phyloP scores from a whole-genome alignment of 208 protist genomes.

The Jaenimonas drosophilae region DNA sequence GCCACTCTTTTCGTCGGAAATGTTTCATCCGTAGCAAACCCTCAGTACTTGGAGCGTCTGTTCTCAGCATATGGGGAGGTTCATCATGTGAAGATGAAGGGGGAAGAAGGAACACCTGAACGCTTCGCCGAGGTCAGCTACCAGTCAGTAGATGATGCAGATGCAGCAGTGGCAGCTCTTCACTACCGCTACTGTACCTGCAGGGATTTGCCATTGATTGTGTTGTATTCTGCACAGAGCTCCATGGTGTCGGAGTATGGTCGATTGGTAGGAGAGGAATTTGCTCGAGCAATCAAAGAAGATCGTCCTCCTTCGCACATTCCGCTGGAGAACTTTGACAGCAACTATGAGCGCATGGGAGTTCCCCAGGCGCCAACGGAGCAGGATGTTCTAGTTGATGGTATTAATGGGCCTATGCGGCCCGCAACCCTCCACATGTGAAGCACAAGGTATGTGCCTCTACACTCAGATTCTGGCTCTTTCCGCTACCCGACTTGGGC shows the following conservation, averaged over 20 bases:
- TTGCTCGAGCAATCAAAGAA: slow-evolving; percentile 31
- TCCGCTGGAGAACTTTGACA: slow-evolving; percentile 57
- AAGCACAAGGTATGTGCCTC: no score
- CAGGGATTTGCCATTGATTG: slow-evolving; percentile 54
- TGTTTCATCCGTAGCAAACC: slow-evolving; percentile 59
- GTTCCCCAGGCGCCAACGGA: slow-evolving; percentile 53
- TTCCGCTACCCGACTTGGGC: no score
- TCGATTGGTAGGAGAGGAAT: slow-evolving; percentile 51
- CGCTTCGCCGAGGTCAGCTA: slow-evolving; percentile 71
- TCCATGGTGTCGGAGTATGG: slow-evolving; percentile 54
- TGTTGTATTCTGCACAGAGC: slow-evolving; percentile 70
- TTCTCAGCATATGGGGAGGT: slow-evolving; percentile 79
- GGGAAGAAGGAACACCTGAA: slow-evolving; percentile 26
- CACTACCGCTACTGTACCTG: slow-evolving; percentile 73
- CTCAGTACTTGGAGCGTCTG: slow-evolving; percentile 69
- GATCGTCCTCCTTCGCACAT: slow-evolving; percentile 29
- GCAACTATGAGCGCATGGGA: slow-evolving; percentile 28
- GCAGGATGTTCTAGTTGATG: slow-evolving; percentile 36
- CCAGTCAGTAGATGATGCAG: slow-evolving; percentile 54
- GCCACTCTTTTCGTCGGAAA: slow-evolving; percentile 70
- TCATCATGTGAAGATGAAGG: slow-evolving; percentile 38
- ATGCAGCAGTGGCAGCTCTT: slow-evolving; percentile 70
- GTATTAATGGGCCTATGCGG: no score
- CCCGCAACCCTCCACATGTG: no score
- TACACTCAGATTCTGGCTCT: no score